Conservation (phyloP, 192 early-diverging fungal genomes). For the Tieghemiomyces parasiticus region DNA sequence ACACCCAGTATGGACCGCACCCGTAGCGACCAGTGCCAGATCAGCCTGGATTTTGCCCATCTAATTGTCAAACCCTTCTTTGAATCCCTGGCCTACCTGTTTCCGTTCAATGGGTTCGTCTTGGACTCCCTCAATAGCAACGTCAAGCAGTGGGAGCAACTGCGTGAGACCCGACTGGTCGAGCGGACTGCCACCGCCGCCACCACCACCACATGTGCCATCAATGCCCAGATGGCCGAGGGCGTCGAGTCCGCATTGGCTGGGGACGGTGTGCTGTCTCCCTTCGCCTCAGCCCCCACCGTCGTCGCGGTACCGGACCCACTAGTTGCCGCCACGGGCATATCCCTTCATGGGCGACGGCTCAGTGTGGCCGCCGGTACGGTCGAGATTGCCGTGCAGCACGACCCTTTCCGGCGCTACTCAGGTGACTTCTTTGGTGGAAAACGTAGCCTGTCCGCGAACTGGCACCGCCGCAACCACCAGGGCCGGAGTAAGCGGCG, state of each 20-base stretch:
- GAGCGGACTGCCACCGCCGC: not conserved
- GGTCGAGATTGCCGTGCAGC: conserved; percentile 21
- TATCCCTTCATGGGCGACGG: conserved; percentile 14
- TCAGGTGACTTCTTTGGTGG: not conserved
- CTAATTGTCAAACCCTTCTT: conserved; percentile 81
- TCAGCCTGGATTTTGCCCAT: conserved; percentile 69
- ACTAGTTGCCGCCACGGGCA: not conserved
- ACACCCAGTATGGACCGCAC: conserved; percentile 84
- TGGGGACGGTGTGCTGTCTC: no score
- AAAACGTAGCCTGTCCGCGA: not conserved
- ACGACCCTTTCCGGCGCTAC: conserved; percentile 1
- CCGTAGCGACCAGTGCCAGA: conserved; percentile 48
- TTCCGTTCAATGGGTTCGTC: conserved; percentile 46
- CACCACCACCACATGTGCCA: not conserved
- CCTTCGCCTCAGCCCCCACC: no score
- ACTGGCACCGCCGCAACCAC: not conserved
- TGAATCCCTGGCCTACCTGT: conserved; percentile 58
- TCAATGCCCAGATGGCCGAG: not conserved
- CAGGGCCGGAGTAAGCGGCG: not conserved
- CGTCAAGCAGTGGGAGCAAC: conserved; percentile 34
- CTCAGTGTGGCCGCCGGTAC: conserved; percentile 26
- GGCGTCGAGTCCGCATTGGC: not conserved
- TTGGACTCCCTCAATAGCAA: conserved; percentile 41
- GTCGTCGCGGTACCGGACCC: not conserved
- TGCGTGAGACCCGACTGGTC: conserved; percentile 14